A percentile compares a stretch with the other conserved stretches of the same genome.
phyloP scores from a whole-genome alignment of 2,329 filamentous ascomycete species.

The Dothistroma septosporum region DNA sequence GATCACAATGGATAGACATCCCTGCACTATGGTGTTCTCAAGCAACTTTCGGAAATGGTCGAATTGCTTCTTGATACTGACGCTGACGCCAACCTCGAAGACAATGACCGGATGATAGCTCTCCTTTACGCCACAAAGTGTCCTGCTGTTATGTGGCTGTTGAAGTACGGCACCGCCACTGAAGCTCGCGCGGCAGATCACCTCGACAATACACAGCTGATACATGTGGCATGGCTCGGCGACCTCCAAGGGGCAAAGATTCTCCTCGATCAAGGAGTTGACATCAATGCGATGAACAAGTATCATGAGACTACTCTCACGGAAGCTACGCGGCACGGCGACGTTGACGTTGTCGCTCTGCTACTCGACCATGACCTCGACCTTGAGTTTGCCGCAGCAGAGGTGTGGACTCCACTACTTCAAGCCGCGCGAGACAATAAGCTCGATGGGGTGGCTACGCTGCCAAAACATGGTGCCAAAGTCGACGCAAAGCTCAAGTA shows the following conservation, averaged over 20 bases:
- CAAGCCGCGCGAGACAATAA: neutral
- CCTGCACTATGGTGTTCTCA: neutral
- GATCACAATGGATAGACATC: neutral
- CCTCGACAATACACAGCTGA: constrained; percentile 3
- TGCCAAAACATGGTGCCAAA: neutral
- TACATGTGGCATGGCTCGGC: constrained; percentile 8
- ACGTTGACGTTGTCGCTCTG: constrained; percentile 3
- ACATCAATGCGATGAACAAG: neutral
- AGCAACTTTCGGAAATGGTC: neutral
- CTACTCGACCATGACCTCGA: neutral
- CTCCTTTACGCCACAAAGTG: constrained; percentile 3
- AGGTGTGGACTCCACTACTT: neutral
- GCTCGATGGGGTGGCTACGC: neutral
- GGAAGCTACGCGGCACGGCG: constrained; percentile 2
- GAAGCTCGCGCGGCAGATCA: neutral
- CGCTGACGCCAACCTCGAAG: neutral
- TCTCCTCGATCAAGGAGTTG: constrained; percentile 1
- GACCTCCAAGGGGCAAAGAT: neutral
- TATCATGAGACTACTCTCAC: constrained; percentile 8
- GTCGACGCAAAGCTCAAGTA: neutral
- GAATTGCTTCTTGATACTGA: neutral
- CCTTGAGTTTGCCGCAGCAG: neutral
- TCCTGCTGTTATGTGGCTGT: constrained; percentile 5
- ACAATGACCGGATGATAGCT: neutral
- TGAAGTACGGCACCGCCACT: neutral